Conservation (phyloP, 192 early-diverging fungal species). For the Coemansia javaensis region DNA sequence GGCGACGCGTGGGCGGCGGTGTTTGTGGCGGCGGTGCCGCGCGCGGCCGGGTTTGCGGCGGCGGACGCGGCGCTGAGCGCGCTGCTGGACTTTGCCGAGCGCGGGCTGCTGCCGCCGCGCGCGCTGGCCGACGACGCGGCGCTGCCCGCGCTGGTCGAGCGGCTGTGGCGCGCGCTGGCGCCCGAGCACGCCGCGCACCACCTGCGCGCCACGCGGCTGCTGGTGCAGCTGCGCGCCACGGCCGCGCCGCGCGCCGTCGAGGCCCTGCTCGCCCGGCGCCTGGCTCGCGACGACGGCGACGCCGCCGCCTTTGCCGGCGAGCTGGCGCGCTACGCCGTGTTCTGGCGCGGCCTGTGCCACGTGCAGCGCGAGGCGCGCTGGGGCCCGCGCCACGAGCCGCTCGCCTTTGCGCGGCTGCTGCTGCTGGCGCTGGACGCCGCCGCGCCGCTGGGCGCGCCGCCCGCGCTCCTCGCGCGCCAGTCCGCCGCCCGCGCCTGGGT, state of each 20-base stretch:
- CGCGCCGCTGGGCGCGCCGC: conserved; percentile 1
- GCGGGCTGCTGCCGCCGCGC: conserved; percentile 1
- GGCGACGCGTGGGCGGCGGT: conserved; percentile 25
- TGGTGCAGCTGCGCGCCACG: conserved; percentile 56
- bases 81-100: conserved; percentile 26
- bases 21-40: conserved; percentile 12
- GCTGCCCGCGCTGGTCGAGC: conserved; percentile 19
- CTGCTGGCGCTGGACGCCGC: conserved; percentile 70
- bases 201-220: conserved; percentile 56
- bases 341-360: conserved; percentile 35
- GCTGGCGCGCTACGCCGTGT: conserved; percentile 23
- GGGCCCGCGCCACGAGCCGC: conserved; percentile 7
- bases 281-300: neutral
- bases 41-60: conserved; percentile 9
- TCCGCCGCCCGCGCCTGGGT: conserved; percentile 38
- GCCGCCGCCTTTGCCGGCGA: conserved; percentile 4
- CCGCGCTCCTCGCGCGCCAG: conserved; percentile 5
- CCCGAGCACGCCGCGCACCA: conserved; percentile 57
- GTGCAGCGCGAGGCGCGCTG: conserved; percentile 2
- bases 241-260: conserved; percentile 26
- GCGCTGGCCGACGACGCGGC: neutral
- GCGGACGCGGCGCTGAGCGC: conserved; percentile 19
- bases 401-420: conserved; percentile 68
- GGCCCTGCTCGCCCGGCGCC: conserved; percentile 20
- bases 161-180: conserved; percentile 66